Evolutionary conservation across 1,284 basidiomycete genomes (phyloP).

Genomic region (Chalciporus sp.): DNA sequence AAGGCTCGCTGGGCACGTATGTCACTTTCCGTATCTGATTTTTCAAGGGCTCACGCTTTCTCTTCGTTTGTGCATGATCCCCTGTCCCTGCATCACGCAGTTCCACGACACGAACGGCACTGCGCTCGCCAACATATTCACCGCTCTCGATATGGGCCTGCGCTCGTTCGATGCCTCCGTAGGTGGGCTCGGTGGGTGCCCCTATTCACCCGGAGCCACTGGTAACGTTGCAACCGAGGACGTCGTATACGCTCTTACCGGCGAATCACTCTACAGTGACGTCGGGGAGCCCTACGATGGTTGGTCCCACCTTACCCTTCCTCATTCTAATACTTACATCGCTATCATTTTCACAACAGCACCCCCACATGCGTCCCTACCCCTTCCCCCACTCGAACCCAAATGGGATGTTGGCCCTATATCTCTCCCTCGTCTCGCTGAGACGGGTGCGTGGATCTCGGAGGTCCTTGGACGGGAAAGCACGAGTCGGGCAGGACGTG

Average conservation of each 20-base stretch:
- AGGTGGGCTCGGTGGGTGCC: constrained; percentile 91
- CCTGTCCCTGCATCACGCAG: constrained; percentile 39
- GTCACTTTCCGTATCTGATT: constrained; percentile 21
- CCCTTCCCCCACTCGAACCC: constrained; percentile 13
- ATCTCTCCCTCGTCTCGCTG: constrained; percentile 67
- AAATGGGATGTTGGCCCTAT: constrained; percentile 67
- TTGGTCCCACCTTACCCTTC: constrained; percentile 5
- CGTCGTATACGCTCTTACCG: constrained; percentile 82
- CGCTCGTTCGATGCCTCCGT: constrained; percentile 76
- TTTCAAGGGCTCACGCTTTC: background rate
- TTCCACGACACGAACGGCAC: constrained; percentile 94
- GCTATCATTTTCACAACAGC: constrained; percentile 1
- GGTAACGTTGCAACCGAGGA: constrained; percentile 95
- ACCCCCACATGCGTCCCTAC: background rate
- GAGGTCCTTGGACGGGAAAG: constrained; percentile 66
- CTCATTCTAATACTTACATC: background rate
- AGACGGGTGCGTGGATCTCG: constrained; percentile 84
- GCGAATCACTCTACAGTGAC: constrained; percentile 28
- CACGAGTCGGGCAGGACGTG: constrained; percentile 80
- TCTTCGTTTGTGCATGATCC: too few species aligned
- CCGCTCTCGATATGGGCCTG: constrained; percentile 65
- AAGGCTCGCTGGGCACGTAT: constrained; percentile 75
- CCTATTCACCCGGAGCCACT: constrained; percentile 93
- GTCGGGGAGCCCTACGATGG: constrained; percentile 25
- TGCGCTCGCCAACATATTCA: constrained; percentile 71